These are phyloP conservation scores for Typha latifolia DNA, from an alignment of 176 grass and related monocot genomes.

Conservation along the genomic window DNA sequence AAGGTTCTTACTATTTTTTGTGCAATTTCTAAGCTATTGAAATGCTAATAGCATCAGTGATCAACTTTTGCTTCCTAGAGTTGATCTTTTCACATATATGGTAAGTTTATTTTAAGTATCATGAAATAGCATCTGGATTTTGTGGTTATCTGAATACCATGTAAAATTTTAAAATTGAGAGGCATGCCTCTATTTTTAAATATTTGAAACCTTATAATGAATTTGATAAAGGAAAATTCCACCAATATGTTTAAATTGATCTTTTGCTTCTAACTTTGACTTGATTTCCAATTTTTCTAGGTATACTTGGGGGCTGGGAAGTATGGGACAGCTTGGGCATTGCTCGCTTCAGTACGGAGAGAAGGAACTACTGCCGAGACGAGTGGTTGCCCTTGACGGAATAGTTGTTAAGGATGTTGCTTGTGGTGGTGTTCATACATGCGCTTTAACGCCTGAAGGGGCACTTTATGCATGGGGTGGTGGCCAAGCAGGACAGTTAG, in stretches of 20 bases:
- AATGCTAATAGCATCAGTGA: too few species aligned
- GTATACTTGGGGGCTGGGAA: constrained; percentile 93
- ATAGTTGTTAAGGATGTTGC: constrained; percentile 49
- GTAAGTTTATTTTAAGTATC: too few species aligned
- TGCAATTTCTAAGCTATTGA: too few species aligned
- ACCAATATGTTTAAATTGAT: background rate
- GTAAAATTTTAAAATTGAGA: too few species aligned
- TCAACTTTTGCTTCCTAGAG: too few species aligned
- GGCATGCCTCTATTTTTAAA: too few species aligned
- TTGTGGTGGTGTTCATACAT: constrained; percentile 85
- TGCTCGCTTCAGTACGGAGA: constrained; percentile 72
- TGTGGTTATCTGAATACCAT: too few species aligned
- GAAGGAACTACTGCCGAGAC: constrained; percentile 74
- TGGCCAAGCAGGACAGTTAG: constrained; percentile 70
- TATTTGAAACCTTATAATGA: too few species aligned
- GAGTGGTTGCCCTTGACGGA: constrained; percentile 68
- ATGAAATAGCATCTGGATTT: too few species aligned
- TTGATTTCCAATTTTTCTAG: constrained; percentile 32
- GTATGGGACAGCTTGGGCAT: constrained; percentile 92
- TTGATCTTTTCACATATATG: too few species aligned
- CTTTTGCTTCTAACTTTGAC: background rate
- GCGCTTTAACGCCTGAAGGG: constrained; percentile 68
- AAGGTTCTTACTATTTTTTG: too few species aligned
- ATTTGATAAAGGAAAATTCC: too few species aligned
- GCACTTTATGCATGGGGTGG: constrained; percentile 78